Conservation (phyloP, 208 protist species). For the Blechomonas ayalai region DNA sequence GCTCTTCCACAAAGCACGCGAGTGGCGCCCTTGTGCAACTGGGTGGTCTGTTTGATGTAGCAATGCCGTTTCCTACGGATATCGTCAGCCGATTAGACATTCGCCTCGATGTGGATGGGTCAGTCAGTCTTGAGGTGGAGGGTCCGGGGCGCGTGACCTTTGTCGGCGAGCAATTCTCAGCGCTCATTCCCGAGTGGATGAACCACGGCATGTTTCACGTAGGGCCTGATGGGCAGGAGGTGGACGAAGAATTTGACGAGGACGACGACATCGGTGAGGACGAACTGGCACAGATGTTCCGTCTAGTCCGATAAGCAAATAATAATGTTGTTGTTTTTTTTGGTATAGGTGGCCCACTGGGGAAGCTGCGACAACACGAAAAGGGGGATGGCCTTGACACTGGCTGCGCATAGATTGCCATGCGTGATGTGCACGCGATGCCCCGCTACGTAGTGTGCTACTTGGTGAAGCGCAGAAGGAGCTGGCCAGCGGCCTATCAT, state of each 20-base stretch:
- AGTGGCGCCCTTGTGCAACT: slow-evolving; percentile 3
- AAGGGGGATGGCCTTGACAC: too few species aligned
- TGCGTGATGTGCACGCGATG: too few species aligned
- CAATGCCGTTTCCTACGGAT: slow-evolving; percentile 26
- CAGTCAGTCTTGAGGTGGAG: slow-evolving; percentile 49
- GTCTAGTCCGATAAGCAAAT: slow-evolving; percentile 8
- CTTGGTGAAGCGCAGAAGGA: slow-evolving; percentile 6
- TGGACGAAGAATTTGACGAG: slow-evolving; percentile 22
- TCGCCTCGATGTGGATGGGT: slow-evolving; percentile 68
- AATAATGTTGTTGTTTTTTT: too few species aligned
- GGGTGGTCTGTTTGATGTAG: slow-evolving; percentile 5
- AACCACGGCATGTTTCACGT: slow-evolving; percentile 40
- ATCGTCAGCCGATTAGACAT: slow-evolving; percentile 42
- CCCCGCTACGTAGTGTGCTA: too few species aligned
- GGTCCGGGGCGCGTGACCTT: slow-evolving; percentile 69
- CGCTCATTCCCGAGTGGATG: slow-evolving; percentile 52
- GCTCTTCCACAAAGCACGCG: too few species aligned
- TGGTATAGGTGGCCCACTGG: too few species aligned
- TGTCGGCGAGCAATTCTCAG: slow-evolving; percentile 55
- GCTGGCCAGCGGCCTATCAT: neutral
- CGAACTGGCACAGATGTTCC: slow-evolving; percentile 37
- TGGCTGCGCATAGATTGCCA: too few species aligned
- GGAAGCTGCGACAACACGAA: too few species aligned
- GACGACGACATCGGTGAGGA: slow-evolving; percentile 18
- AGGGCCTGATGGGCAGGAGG: slow-evolving; percentile 29